A percentile compares a stretch with the other conserved stretches of the same genome.
Conservation (phyloP, 371 early-diverging fungal genomes). For the Dichotomocladium elegans region DNA sequence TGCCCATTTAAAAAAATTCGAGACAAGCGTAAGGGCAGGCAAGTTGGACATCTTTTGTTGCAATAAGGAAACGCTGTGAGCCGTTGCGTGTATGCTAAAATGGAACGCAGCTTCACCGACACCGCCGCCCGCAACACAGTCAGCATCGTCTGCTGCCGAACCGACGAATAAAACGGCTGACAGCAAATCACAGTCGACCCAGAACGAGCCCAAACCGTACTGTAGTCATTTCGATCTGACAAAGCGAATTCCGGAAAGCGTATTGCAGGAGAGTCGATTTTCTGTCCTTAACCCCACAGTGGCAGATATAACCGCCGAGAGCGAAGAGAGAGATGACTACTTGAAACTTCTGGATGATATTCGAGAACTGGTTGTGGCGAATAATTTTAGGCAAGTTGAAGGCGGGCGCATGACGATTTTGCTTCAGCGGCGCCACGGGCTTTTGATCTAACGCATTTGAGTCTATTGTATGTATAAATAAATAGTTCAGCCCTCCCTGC, state of each 20-base stretch:
- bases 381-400: slow-evolving; percentile 51
- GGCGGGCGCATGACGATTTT: too few species aligned
- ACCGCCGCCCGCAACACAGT: slow-evolving; percentile 5
- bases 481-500: slow-evolving; percentile 46
- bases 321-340: slow-evolving; percentile 49
- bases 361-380: slow-evolving; percentile 50
- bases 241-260: slow-evolving; percentile 50
- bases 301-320: slow-evolving; percentile 14
- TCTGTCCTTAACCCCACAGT: slow-evolving; percentile 33
- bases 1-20: slow-evolving; percentile 71
- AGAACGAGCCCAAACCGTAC: slow-evolving; percentile 47
- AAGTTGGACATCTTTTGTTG: slow-evolving; percentile 1
- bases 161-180: background rate
- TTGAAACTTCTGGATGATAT: slow-evolving; percentile 53
- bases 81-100: background rate
- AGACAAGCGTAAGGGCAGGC: slow-evolving; percentile 40
- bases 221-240: slow-evolving; percentile 79
- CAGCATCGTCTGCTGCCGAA: background rate
- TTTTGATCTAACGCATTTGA: background rate
- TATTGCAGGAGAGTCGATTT: slow-evolving; percentile 47
- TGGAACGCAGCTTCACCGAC: slow-evolving; percentile 19
- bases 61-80: background rate
- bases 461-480: background rate
- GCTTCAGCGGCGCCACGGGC: background rate
- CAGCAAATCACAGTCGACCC: background rate